phyloP scores from a whole-genome alignment of 768 basidiomycete species.

The Panellus pusillus region DNA sequence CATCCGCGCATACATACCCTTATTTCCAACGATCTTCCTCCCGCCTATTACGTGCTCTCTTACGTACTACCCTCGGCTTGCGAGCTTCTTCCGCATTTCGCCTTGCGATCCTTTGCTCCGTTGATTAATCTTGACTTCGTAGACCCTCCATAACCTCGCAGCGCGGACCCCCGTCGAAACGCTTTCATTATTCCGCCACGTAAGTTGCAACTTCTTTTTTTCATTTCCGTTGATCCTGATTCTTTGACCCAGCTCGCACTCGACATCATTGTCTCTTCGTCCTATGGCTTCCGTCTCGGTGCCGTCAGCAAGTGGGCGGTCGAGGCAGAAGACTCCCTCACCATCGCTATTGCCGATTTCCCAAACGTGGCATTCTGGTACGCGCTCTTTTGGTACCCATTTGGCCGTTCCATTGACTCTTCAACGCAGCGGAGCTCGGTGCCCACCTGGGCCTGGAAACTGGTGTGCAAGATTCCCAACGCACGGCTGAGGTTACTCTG shows the following conservation, averaged over 20 bases:
- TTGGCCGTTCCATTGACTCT: too few relatives aligned
- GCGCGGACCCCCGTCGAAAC: constrained; percentile 67
- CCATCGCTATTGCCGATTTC: constrained; percentile 76
- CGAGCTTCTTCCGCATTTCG: constrained; percentile 1
- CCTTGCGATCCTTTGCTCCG: background rate
- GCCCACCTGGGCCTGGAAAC: constrained; percentile 70
- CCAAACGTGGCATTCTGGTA: constrained; percentile 72
- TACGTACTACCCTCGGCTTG: constrained; percentile 16
- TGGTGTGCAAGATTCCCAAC: constrained; percentile 70
- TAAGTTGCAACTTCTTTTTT: constrained; percentile 1
- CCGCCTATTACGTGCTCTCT: constrained; percentile 18
- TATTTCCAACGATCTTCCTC: background rate
- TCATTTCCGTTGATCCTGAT: background rate
- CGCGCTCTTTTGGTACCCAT: constrained; percentile 12
- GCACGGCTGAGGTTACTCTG: constrained; percentile 70
- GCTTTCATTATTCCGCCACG: constrained; percentile 69
- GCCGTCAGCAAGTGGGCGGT: constrained; percentile 70
- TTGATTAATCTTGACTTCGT: background rate
- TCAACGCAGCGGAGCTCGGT: constrained; percentile 61
- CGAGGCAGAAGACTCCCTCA: constrained; percentile 64
- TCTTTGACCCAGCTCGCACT: constrained; percentile 50
- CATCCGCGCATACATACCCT: constrained; percentile 6
- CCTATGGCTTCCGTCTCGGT: constrained; percentile 71
- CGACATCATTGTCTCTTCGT: constrained; percentile 66
- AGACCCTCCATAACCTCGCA: constrained; percentile 61